phyloP scores from a whole-genome alignment of 129 eudicot genomes.

The Sambucus nigra region DNA sequence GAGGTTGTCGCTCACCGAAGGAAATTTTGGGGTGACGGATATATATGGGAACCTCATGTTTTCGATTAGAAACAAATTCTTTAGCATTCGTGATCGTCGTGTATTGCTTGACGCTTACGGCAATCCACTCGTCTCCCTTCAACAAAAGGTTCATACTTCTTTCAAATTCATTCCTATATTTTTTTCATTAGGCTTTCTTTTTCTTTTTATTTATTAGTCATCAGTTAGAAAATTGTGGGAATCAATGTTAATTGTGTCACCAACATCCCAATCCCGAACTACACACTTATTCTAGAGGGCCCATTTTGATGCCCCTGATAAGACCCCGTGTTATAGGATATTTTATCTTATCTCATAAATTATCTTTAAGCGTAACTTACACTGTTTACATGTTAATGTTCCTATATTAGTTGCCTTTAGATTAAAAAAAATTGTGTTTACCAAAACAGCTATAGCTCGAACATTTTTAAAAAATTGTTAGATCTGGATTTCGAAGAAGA shows the following conservation, averaged over 20 bases:
- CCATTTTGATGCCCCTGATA: too few species aligned
- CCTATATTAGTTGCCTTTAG: too few species aligned
- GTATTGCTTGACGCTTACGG: constrained; percentile 44
- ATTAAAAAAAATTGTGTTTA: too few species aligned
- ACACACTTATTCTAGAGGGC: too few species aligned
- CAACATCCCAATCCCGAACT: constrained; percentile 7
- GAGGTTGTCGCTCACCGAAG: constrained; percentile 23
- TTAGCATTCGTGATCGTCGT: constrained; percentile 41
- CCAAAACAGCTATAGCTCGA: too few species aligned
- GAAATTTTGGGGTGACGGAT: constrained; percentile 24
- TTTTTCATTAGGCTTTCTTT: background rate
- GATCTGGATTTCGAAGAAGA: too few species aligned
- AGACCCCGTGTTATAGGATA: too few species aligned
- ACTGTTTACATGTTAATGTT: too few species aligned
- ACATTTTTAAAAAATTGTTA: too few species aligned
- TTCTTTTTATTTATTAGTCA: constrained; percentile 9
- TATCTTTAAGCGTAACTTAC: too few species aligned
- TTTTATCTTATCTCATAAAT: too few species aligned
- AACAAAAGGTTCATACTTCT: constrained; percentile 31
- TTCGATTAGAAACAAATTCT: constrained; percentile 20
- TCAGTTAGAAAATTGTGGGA: background rate
- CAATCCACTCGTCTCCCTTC: constrained; percentile 39
- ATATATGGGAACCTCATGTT: constrained; percentile 30
- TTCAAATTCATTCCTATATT: background rate
- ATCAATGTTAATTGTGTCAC: constrained; percentile 16